Evolutionary conservation across 257 asterid species (phyloP).

Genomic region (Fraxinus cuspidata): DNA sequence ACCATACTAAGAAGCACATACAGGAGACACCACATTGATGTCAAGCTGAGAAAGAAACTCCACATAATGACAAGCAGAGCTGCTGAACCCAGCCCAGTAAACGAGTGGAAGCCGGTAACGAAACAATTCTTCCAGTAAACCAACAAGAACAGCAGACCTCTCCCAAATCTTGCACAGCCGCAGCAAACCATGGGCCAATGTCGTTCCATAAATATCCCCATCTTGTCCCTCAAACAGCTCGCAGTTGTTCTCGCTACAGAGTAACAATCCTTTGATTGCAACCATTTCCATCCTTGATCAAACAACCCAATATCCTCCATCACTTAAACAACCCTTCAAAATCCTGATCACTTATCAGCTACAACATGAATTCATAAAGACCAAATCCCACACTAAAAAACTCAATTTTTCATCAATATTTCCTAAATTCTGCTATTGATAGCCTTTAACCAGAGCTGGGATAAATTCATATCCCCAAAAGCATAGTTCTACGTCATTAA

Average conservation of each 20-base stretch:
- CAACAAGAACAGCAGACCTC: conserved; percentile 52
- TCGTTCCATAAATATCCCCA: conserved; percentile 70
- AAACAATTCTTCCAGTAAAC: conserved; percentile 77
- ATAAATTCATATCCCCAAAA: conserved; percentile 33
- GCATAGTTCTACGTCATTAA: conserved; percentile 25
- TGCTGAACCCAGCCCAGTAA: conserved; percentile 77
- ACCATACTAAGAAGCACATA: conserved; percentile 98
- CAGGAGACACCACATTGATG: conserved; percentile 86
- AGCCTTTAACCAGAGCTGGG: conserved; percentile 29
- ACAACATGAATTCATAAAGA: conserved; percentile 27
- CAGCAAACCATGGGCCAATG: conserved; percentile 93
- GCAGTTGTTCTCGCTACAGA: conserved; percentile 55
- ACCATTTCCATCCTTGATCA: conserved; percentile 86
- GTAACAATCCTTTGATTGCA: conserved; percentile 78
- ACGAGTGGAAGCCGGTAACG: conserved; percentile 64
- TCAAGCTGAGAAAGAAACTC: conserved; percentile 95
- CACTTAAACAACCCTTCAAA: conserved; percentile 28
- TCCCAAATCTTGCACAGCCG: conserved; percentile 74
- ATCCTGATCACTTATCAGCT: conserved; percentile 22
- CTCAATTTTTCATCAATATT: conserved; percentile 23
- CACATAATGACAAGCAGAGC: conserved; percentile 93
- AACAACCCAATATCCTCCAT: conserved; percentile 99
- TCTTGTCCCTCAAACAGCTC: conserved; percentile 70
- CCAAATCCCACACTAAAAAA: conserved; percentile 18
- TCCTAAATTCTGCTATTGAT: conserved; percentile 25